A percentile compares a stretch with the other conserved stretches of the same genome.
These are phyloP conservation scores for Ogataea wickerhamii DNA, from an alignment of 805 yeast species.

Conservation along the genomic window DNA sequence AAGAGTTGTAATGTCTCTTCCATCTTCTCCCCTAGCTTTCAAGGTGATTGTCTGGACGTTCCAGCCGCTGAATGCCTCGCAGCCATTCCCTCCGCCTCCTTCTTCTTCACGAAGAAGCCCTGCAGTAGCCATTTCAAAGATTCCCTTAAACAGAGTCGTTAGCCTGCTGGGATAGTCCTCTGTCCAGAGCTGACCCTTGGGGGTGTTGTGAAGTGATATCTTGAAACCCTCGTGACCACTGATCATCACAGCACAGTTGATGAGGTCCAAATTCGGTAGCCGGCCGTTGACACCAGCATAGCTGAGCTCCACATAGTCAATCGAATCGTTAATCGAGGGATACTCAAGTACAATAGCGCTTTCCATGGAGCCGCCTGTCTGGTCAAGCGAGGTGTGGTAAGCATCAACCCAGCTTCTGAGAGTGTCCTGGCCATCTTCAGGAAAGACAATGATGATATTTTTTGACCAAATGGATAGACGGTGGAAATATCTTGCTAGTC, in stretches of 20 bases:
- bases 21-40: conserved; percentile 50
- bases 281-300: conserved; percentile 95
- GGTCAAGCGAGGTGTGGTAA: conserved; percentile 78
- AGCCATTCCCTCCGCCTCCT: conserved; percentile 46
- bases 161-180: conserved; percentile 54
- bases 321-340: conserved; percentile 57
- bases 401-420: conserved; percentile 90
- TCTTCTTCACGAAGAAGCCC: conserved; percentile 45
- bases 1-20: conserved; percentile 81
- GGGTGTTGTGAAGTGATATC: conserved; percentile 61
- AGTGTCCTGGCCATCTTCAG: conserved; percentile 64
- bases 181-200: conserved; percentile 42
- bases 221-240: conserved; percentile 73
- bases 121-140: conserved; percentile 63
- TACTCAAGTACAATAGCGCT: conserved; percentile 85
- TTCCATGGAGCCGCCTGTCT: conserved; percentile 91
- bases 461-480: conserved; percentile 95
- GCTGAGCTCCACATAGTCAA: conserved; percentile 67
- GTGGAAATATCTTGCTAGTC: conserved; percentile 74
- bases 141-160: conserved; percentile 56
- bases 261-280: conserved; percentile 85
- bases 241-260: conserved; percentile 75
- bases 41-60: conserved; percentile 87
- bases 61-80: conserved; percentile 95
- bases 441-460: conserved; percentile 81